Percentiles rank a stretch among this genome's conserved stretches.
Conservation (phyloP, 768 basidiomycete species). For the Tylopilus subfusipes region DNA sequence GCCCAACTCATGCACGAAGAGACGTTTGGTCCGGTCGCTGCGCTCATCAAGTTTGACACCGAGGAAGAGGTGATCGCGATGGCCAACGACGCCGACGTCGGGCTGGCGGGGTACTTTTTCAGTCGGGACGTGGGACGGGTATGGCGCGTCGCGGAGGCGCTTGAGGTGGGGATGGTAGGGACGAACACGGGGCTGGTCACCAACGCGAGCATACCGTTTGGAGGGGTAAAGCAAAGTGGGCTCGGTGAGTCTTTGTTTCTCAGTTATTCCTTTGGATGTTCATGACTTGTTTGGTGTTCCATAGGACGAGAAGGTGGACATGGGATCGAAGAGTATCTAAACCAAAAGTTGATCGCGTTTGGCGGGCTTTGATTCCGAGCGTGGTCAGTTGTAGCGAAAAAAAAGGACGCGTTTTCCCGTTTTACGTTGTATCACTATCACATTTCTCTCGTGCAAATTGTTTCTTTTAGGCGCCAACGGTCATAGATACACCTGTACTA, state of each 20-base stretch:
- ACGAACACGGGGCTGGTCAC: slow-evolving; percentile 78
- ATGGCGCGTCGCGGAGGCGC: slow-evolving; percentile 91
- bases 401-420: background rate
- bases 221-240: slow-evolving; percentile 90
- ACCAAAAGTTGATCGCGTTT: slow-evolving; percentile 75
- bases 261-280: background rate
- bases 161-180: slow-evolving; percentile 94
- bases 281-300: background rate
- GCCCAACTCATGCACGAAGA: slow-evolving; percentile 77
- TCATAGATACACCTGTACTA: background rate
- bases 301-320: slow-evolving; percentile 81
- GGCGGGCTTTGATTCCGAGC: slow-evolving; percentile 51
- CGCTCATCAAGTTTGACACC: slow-evolving; percentile 84
- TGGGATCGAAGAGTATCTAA: slow-evolving; percentile 89
- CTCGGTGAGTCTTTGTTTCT: slow-evolving; percentile 38
- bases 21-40: slow-evolving; percentile 93
- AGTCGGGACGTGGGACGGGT: slow-evolving; percentile 80
- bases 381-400: background rate
- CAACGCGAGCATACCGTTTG: slow-evolving; percentile 80
- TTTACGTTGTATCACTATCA: slow-evolving; percentile 1
- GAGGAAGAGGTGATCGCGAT: slow-evolving; percentile 88
- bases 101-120: slow-evolving; percentile 95
- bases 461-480: background rate
- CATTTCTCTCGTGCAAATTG: background rate
- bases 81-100: slow-evolving; percentile 81